Conservation (phyloP, 805 yeast species). For the Scheffersomyces ergatensis region DNA sequence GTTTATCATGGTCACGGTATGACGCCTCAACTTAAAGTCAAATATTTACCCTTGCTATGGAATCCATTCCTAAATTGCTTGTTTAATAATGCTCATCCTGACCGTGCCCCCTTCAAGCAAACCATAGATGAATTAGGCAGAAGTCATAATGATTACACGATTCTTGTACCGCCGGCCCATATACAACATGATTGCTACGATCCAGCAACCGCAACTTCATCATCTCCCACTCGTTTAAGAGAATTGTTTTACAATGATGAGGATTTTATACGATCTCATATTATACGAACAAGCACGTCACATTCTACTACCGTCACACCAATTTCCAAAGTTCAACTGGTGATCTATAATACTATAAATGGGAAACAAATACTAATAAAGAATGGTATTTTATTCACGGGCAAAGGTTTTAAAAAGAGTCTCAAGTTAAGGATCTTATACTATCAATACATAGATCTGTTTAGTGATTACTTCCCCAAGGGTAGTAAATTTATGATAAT, state of each 20-base stretch:
- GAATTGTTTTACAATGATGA: slow-evolving; percentile 54
- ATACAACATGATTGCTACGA: slow-evolving; percentile 37
- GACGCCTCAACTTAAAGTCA: neutral
- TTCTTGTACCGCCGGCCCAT: slow-evolving; percentile 63
- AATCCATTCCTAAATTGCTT: slow-evolving; percentile 66
- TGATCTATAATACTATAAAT: slow-evolving; percentile 52
- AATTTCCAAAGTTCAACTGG: slow-evolving; percentile 32
- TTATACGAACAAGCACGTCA: slow-evolving; percentile 37
- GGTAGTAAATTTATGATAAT: slow-evolving; percentile 57
- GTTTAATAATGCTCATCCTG: slow-evolving; percentile 56
- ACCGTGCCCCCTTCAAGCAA: slow-evolving; percentile 44
- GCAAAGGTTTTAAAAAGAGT: slow-evolving; percentile 54
- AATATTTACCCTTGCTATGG: slow-evolving; percentile 48
- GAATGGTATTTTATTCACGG: slow-evolving; percentile 53
- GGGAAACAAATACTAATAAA: slow-evolving; percentile 55
- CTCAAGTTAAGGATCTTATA: slow-evolving; percentile 42
- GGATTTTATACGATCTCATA: slow-evolving; percentile 64
- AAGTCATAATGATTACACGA: slow-evolving; percentile 49
- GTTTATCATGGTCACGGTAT: neutral
- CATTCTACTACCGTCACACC: slow-evolving; percentile 20
- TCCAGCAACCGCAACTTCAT: slow-evolving; percentile 17
- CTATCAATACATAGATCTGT: slow-evolving; percentile 50
- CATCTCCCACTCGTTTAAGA: slow-evolving; percentile 29
- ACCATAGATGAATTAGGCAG: slow-evolving; percentile 41
- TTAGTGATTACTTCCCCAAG: slow-evolving; percentile 57